Percentiles rank a stretch among this genome's conserved stretches.
phyloP scores from a whole-genome alignment of 2,329 filamentous ascomycete species.

The Bimuria novae-zelandiae region DNA sequence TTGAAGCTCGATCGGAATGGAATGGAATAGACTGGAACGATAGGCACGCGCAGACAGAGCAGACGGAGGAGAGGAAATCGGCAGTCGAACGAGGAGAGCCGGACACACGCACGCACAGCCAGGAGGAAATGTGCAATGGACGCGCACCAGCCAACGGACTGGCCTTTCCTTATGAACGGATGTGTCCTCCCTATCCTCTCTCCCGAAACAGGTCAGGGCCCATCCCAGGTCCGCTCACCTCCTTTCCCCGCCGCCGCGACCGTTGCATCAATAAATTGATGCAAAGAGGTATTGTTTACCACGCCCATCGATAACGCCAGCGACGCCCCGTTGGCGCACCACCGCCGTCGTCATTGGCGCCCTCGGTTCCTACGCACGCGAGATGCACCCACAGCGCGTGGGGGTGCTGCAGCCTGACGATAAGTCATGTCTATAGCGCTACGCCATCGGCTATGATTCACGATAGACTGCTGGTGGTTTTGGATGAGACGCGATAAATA shows the following conservation, averaged over 20 bases:
- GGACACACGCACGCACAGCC: neutral
- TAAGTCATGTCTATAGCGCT: conserved; percentile 1
- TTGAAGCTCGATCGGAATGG: conserved; percentile 4
- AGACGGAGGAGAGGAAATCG: neutral
- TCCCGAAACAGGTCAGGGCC: neutral
- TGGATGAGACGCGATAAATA: neutral
- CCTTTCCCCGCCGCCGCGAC: neutral
- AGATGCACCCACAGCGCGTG: neutral
- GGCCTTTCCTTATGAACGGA: conserved; percentile 1
- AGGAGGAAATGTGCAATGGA: neutral
- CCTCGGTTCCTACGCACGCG: neutral
- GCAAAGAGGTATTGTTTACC: conserved; percentile 6
- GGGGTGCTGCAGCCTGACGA: conserved; percentile 1
- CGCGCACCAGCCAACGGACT: conserved; percentile 5
- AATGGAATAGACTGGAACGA: neutral
- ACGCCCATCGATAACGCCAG: conserved; percentile 7
- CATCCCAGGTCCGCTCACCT: neutral
- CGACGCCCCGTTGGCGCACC: conserved; percentile 3
- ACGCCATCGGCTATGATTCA: neutral
- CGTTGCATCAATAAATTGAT: neutral
- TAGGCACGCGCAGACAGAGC: neutral
- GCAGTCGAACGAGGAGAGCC: neutral
- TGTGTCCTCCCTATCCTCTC: neutral
- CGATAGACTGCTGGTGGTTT: no score
- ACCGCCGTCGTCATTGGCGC: neutral